A percentile compares a stretch with the other conserved stretches of the same genome.
phyloP scores from a whole-genome alignment of 2,329 filamentous ascomycete species.

The Ascochyta koolunga region DNA sequence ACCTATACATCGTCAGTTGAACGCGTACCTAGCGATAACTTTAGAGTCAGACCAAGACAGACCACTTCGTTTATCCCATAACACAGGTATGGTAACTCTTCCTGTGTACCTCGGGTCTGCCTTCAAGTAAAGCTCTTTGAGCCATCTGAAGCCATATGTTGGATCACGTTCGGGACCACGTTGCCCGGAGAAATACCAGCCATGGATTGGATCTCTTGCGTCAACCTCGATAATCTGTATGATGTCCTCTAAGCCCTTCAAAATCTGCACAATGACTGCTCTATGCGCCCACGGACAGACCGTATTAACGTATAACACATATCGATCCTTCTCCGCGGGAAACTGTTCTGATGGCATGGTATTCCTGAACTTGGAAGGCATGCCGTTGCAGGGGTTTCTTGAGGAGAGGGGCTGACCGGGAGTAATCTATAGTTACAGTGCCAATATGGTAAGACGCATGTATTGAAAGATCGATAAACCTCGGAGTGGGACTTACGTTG shows the following conservation, averaged over 20 bases:
- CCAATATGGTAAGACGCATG: neutral
- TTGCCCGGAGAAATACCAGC: conserved; percentile 42
- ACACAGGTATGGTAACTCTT: conserved; percentile 80
- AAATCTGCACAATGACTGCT: conserved; percentile 52
- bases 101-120: conserved; percentile 59
- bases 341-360: conserved; percentile 62
- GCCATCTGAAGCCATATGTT: conserved; percentile 37
- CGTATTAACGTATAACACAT: conserved; percentile 66
- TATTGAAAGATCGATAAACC: neutral
- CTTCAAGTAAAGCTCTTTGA: conserved; percentile 73
- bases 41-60: neutral
- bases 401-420: neutral
- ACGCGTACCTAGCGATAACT: too few species aligned
- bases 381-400: neutral
- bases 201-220: conserved; percentile 32
- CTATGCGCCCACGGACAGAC: conserved; percentile 69
- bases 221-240: conserved; percentile 57
- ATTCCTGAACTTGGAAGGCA: conserved; percentile 55
- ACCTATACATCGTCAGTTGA: conserved; percentile 24
- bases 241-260: conserved; percentile 59
- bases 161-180: conserved; percentile 39
- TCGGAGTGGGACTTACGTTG: conserved; percentile 6
- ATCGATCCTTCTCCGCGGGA: conserved; percentile 64
- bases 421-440: neutral
- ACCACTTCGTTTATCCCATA: conserved; percentile 70